These are phyloP conservation scores for Boletellus deceptivus DNA, from an alignment of 1,284 basidiomycete genomes.

Conservation along the genomic window DNA sequence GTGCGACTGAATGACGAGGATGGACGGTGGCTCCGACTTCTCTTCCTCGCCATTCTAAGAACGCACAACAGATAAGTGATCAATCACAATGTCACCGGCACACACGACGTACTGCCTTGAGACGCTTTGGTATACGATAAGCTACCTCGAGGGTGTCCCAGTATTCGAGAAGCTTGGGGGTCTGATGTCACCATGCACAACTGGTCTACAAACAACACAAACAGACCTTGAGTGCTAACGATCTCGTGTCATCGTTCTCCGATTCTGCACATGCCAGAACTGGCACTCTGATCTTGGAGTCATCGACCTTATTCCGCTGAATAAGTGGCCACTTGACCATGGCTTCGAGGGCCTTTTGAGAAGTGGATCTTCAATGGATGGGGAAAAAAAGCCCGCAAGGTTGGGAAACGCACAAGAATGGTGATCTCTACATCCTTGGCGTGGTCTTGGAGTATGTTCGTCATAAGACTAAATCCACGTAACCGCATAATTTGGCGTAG, in stretches of 20 bases:
- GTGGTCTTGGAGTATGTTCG: conserved; percentile 83
- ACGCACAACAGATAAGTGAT: neutral
- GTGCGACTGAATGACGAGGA: conserved; percentile 18
- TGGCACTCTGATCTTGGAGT: conserved; percentile 73
- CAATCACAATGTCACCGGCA: neutral
- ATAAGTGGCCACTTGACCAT: conserved; percentile 83
- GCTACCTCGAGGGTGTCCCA: conserved; percentile 77
- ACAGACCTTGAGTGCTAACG: conserved; percentile 58
- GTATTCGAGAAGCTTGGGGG: conserved; percentile 57
- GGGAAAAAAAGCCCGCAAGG: neutral
- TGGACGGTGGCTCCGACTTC: conserved; percentile 7
- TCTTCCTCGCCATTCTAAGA: conserved; percentile 33
- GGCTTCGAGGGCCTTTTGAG: conserved; percentile 59
- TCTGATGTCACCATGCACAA: conserved; percentile 1
- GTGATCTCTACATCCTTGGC: conserved; percentile 71
- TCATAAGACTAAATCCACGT: conserved; percentile 93
- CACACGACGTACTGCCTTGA: conserved; percentile 41
- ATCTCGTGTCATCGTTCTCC: conserved; percentile 56
- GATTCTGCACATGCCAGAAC: conserved; percentile 57
- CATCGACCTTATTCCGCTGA: conserved; percentile 91
- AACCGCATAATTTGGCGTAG: conserved; percentile 88
- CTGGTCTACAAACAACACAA: neutral
- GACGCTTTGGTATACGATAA: conserved; percentile 83
- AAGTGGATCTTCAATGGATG: neutral
- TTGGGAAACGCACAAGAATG: conserved; percentile 50